A percentile compares a stretch with the other conserved stretches of the same genome.
These are phyloP conservation scores for Globisporangium perplexum DNA, from an alignment of 352 stramenopile genomes.

Conservation along the genomic window DNA sequence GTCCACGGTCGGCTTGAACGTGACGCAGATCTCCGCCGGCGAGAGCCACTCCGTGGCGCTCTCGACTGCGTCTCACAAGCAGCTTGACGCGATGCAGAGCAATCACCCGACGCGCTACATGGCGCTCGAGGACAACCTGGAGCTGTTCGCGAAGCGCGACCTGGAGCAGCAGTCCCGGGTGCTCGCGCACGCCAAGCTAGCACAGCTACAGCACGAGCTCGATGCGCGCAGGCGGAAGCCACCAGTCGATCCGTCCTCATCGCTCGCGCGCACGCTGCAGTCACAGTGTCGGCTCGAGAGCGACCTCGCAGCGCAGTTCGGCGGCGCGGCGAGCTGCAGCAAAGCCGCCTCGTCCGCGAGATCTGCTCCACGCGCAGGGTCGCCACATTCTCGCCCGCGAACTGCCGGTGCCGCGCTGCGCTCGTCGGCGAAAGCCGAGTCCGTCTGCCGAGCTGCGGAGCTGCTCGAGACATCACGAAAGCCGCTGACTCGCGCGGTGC, in stretches of 20 bases:
- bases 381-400: too few species aligned
- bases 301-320: slow-evolving; percentile 17
- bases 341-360: background rate
- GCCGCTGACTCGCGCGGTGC: slow-evolving; percentile 10
- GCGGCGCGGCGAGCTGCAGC: background rate
- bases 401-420: slow-evolving; percentile 5
- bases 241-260: slow-evolving; percentile 19
- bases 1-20: slow-evolving; percentile 48
- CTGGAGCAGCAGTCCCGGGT: slow-evolving; percentile 21
- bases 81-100: slow-evolving; percentile 39
- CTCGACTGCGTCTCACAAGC: slow-evolving; percentile 24
- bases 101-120: slow-evolving; percentile 42
- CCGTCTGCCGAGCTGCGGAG: background rate
- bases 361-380: background rate
- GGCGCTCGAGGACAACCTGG: slow-evolving; percentile 31
- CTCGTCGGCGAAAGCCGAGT: background rate
- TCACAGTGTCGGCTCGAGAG: slow-evolving; percentile 25
- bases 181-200: slow-evolving; percentile 21
- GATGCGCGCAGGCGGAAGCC: slow-evolving; percentile 31
- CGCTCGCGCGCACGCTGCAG: slow-evolving; percentile 17
- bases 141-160: slow-evolving; percentile 36
- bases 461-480: background rate
- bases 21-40: slow-evolving; percentile 44
- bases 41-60: slow-evolving; percentile 52
- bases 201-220: slow-evolving; percentile 20